These are phyloP conservation scores for Phytophthora quininea DNA, from an alignment of 352 stramenopile genomes.

Conservation along the genomic window DNA sequence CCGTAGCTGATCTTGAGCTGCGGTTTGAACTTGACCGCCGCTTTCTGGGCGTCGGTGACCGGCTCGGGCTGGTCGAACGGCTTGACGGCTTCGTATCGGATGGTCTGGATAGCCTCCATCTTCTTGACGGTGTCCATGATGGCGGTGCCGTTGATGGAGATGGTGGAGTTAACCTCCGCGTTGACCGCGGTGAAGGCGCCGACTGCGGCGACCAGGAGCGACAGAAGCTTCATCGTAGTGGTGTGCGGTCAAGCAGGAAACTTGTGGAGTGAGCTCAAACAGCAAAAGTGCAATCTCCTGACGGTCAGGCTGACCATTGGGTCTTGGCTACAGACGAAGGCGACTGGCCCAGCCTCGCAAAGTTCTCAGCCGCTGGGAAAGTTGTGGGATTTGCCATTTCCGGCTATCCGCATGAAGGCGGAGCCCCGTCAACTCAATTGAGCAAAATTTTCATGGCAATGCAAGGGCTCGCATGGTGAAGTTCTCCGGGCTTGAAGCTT, in stretches of 20 bases:
- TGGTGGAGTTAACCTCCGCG: slow-evolving; percentile 6
- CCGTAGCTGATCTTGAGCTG: slow-evolving; percentile 15
- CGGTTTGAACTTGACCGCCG: slow-evolving; percentile 18
- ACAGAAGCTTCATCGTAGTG: slow-evolving; percentile 10
- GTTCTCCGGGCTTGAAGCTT: no score
- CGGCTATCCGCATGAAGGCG: no score
- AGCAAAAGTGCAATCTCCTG: neutral
- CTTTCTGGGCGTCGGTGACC: slow-evolving; percentile 11
- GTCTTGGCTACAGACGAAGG: neutral
- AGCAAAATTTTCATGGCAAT: no score
- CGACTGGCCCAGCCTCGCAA: neutral
- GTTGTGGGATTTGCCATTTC: no score
- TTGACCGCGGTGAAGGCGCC: neutral
- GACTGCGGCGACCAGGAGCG: slow-evolving; percentile 1
- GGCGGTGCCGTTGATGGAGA: neutral
- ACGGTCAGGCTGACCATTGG: neutral
- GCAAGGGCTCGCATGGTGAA: no score
- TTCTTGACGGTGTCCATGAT: no score
- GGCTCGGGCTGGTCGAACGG: slow-evolving; percentile 10
- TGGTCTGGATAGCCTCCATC: neutral
- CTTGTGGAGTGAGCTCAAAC: neutral
- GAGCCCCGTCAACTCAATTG: no score
- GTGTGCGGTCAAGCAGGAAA: neutral
- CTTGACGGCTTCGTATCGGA: slow-evolving; percentile 12
- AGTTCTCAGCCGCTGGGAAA: no score